Evolutionary conservation across 805 yeast genomes (phyloP), one percentile per base, ranked within the genome.

Genomic region (Wickerhamiella alocasiicola): DNA sequence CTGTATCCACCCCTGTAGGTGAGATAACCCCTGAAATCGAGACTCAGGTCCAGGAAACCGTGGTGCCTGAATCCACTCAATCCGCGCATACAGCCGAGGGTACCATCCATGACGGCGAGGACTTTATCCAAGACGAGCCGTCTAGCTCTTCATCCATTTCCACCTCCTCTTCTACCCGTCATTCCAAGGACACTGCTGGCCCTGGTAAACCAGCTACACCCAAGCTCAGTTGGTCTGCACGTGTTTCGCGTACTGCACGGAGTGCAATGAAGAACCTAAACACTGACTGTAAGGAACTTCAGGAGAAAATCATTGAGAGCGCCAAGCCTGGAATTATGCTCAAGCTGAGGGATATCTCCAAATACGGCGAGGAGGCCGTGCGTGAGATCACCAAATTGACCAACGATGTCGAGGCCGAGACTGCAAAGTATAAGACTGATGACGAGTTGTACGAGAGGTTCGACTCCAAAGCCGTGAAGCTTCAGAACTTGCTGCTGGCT

Each of bases 251-350:
- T 25, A 47, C 49, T 9, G 49, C 49, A n/a, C 44, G 42, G 12
- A 39, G 42, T 12, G 55, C 55, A n/a, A 23, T 38, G 11, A 15
- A 25, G 27, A 45, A 44, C 31, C 45, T 52, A n/a, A 46, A 49
- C 15, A 46, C 42, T 12, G 54, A 49, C 28, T 46, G 44, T 5
- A 28, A 36, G 17, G 45, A 11, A 1, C 21, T 24, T 19, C 38
- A 43, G 15, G 27, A 39, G 36, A 19, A 31, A 6, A n/a, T 46
- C 9, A 27, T 48, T 15, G 44, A 27, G 11, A 43, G 28, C 7
- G 52, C 55, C 15, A 39, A 43, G 42, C 55, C 55, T 16, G 54
- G 49, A 2, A 49, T 52, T 30, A 46, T 53, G 46, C 20, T 29
- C 15, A 15, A 44, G 28, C 42, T 52, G 39, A 47, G 56, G 9